Evolutionary conservation across 805 yeast genomes (phyloP).

Genomic region (Zygoascus biomembranicola): DNA sequence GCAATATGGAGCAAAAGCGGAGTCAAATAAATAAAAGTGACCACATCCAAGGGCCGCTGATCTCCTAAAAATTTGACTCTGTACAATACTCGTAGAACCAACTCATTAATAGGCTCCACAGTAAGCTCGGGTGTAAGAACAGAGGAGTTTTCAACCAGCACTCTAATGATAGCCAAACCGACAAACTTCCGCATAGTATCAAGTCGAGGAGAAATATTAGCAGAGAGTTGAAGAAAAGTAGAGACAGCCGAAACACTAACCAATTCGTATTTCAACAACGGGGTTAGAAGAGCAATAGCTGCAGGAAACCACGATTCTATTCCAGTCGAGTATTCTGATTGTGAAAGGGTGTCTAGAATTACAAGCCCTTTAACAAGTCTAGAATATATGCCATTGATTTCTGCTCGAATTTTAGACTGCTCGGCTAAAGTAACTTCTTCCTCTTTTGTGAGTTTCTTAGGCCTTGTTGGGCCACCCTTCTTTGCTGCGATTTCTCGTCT

Average conservation of each 20-base stretch:
- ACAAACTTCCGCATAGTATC: slow-evolving; percentile 42
- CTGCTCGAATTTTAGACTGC: slow-evolving; percentile 50
- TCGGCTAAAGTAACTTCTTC: slow-evolving; percentile 62
- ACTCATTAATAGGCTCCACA: slow-evolving; percentile 45
- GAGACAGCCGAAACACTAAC: slow-evolving; percentile 31
- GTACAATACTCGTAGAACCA: slow-evolving; percentile 62
- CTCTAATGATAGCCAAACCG: slow-evolving; percentile 65
- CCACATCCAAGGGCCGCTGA: slow-evolving; percentile 59
- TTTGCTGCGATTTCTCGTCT: slow-evolving; percentile 64
- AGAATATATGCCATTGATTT: slow-evolving; percentile 34
- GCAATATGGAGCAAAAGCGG: slow-evolving; percentile 67
- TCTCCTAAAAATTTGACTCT: slow-evolving; percentile 66
- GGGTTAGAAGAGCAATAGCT: slow-evolving; percentile 37
- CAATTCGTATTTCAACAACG: slow-evolving; percentile 15
- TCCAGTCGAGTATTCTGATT: slow-evolving; percentile 53
- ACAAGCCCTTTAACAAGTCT: slow-evolving; percentile 42
- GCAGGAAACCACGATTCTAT: slow-evolving; percentile 61
- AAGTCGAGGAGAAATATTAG: slow-evolving; percentile 43
- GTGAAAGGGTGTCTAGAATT: slow-evolving; percentile 46
- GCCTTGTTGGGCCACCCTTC: slow-evolving; percentile 23
- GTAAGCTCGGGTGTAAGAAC: slow-evolving; percentile 39
- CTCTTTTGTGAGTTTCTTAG: slow-evolving; percentile 63
- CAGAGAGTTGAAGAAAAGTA: slow-evolving; percentile 49
- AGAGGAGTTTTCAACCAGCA: slow-evolving; percentile 28
- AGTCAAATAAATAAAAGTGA: slow-evolving; percentile 61